phyloP scores from a whole-genome alignment of 1,284 basidiomycete species.

The Ceratobasidium sp. region DNA sequence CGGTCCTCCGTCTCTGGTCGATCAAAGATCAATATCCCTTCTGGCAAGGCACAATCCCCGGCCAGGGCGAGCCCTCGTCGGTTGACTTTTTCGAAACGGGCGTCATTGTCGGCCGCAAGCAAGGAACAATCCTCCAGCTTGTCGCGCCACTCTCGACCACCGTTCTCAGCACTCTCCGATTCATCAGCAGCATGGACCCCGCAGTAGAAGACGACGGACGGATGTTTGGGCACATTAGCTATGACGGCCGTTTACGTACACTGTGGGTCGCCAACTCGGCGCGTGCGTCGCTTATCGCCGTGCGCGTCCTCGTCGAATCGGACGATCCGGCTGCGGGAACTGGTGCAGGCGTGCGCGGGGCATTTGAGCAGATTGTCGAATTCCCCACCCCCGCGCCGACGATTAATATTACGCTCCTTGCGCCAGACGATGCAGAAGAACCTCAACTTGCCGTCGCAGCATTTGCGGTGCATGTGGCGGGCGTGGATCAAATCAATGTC shows the following conservation, averaged over 20 bases:
- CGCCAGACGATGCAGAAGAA: conserved; percentile 59
- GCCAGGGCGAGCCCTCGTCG: conserved; percentile 77
- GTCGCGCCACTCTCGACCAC: conserved; percentile 70
- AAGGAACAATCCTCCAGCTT: conserved; percentile 79
- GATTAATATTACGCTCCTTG: conserved; percentile 83
- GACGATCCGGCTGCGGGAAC: conserved; percentile 54
- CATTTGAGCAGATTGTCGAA: conserved; percentile 77
- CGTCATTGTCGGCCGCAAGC: conserved; percentile 76
- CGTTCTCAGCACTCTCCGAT: conserved; percentile 77
- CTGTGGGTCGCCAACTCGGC: conserved; percentile 83
- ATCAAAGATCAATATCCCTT: conserved; percentile 74
- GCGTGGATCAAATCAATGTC: conserved; percentile 82
- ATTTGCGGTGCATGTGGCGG: conserved; percentile 79
- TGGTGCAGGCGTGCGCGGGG: conserved; percentile 57
- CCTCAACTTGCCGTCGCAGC: conserved; percentile 61
- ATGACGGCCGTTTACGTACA: conserved; percentile 79
- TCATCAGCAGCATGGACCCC: conserved; percentile 58
- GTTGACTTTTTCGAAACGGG: conserved; percentile 79
- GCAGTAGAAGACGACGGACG: conserved; percentile 62
- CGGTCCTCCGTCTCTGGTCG: conserved; percentile 77
- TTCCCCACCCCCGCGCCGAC: conserved; percentile 81
- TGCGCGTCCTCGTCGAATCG: conserved; percentile 72
- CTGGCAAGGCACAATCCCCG: conserved; percentile 72
- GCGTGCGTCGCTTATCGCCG: conserved; percentile 78
- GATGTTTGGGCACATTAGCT: conserved; percentile 84